Evolutionary conservation across 495 filamentous ascomycete species (phyloP), one percentile per base, ranked within the genome.

Genomic region (Annulohypoxylon stygium): DNA sequence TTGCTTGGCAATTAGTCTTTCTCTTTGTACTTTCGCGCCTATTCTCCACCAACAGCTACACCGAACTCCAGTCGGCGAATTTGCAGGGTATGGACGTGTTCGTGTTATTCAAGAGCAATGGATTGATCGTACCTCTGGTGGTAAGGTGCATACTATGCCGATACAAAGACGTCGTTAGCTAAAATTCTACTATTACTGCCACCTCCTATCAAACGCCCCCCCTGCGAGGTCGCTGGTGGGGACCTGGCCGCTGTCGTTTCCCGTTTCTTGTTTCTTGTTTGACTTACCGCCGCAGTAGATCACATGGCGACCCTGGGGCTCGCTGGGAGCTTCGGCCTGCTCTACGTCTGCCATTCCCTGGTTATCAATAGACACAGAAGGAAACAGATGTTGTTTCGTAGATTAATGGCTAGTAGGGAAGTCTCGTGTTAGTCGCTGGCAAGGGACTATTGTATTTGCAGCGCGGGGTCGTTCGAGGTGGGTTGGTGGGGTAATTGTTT

Each of bases 251-350:
- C 26, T 50, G 60, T 64, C 75, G 66, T 51, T 65, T 65, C 7
- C 26, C 26, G 8, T 23, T 50, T 16, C 16, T 18, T 25, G 16
- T 50, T 33, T 51, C 20, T 26, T 65, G 62, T 65, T 70, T 69
- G 75, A 82, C 87, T 81, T 83, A 93, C 93, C 90, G 83, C 91
- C 93, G 80, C 93, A 97, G 78, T 97, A 97, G 62, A 91, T 78
- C 67, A 96, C 84, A 61, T 90, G 83, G 76, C 88, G 83, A 16
- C 90, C 87, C 79, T 91, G 90, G 20, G 87, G 85, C 78, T 91
- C 90, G 36, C 73, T 76, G 30, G 77, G 68, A 11, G 75, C 76
- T 60, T 81, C 81, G 47, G 74, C 25, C 36, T 79, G 75, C 60
- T 82, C 81, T 59, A 73, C 71, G 51, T 85, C 83, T 58, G 81